Conservation (phyloP, 176 grass and related monocot genomes). For the Elaeis guineensis region DNA sequence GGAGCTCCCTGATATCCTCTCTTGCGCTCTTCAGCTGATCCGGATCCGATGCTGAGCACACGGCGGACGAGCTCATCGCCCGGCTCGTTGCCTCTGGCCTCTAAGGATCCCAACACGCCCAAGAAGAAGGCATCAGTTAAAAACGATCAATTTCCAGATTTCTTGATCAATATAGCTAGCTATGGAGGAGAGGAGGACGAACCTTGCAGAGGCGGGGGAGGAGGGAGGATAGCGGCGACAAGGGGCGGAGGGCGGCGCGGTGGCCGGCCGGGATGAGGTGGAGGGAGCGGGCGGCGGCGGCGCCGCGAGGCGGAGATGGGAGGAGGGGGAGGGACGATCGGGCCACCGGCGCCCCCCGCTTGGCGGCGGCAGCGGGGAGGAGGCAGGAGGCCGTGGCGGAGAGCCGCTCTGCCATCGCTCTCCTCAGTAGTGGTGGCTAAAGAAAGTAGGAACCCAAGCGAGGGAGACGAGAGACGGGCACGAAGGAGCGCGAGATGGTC, state of each 20-base stretch:
- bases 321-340: conserved; percentile 11
- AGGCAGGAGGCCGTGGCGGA: conserved; percentile 28
- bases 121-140: not conserved
- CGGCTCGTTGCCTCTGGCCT: conserved; percentile 7
- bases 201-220: conserved; percentile 32
- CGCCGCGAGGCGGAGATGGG: not conserved
- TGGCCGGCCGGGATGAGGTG: not conserved
- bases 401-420: conserved; percentile 55
- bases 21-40: conserved; percentile 39
- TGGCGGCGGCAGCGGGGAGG: conserved; percentile 2
- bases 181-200: not conserved
- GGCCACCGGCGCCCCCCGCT: not conserved
- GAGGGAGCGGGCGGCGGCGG: no score
- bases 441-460: no score
- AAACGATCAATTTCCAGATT: no score
- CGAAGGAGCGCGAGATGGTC: no score
- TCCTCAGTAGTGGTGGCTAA: not conserved
- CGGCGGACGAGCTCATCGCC: conserved; percentile 8
- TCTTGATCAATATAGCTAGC: no score
- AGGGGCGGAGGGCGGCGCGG: conserved; percentile 7
- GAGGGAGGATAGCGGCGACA: conserved; percentile 12
- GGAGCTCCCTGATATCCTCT: conserved; percentile 65
- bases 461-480: not conserved
- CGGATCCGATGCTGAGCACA: conserved; percentile 23
- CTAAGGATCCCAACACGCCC: conserved; percentile 9